A percentile compares a stretch with the other conserved stretches of the same genome.
phyloP scores from a whole-genome alignment of 2,329 filamentous ascomycete species.

The Fonsecaea multimorphosa region DNA sequence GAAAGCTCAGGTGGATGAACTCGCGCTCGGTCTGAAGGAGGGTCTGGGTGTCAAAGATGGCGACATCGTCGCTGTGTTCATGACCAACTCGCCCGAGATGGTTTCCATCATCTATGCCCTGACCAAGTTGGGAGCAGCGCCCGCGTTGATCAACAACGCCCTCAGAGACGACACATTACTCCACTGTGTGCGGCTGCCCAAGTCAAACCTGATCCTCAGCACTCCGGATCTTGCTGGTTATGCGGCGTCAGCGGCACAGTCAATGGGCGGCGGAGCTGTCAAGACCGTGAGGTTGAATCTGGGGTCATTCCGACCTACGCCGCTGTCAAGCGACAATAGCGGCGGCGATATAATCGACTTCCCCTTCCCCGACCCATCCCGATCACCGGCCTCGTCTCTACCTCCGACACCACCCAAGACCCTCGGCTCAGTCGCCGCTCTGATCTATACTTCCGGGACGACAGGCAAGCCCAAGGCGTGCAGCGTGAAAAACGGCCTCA shows the following conservation, averaged over 20 bases:
- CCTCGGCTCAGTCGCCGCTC: slow-evolving; percentile 45
- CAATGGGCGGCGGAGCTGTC: slow-evolving; percentile 37
- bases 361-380: slow-evolving; percentile 28
- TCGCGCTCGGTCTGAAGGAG: slow-evolving; percentile 51
- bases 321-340: slow-evolving; percentile 42
- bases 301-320: slow-evolving; percentile 25
- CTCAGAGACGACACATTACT: slow-evolving; percentile 55
- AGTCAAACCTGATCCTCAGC: slow-evolving; percentile 50
- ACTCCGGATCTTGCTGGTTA: slow-evolving; percentile 51
- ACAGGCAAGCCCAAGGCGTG: slow-evolving; percentile 41
- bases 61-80: slow-evolving; percentile 56
- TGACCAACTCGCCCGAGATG: slow-evolving; percentile 58
- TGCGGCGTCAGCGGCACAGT: slow-evolving; percentile 32
- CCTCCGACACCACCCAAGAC: slow-evolving; percentile 36
- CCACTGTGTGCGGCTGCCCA: slow-evolving; percentile 53
- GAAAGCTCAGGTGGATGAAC: slow-evolving; percentile 49
- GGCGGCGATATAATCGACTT: slow-evolving; percentile 24
- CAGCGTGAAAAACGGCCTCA: slow-evolving; percentile 43
- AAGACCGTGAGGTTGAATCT: slow-evolving; percentile 32
- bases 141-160: slow-evolving; percentile 56
- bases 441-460: slow-evolving; percentile 59
- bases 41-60: slow-evolving; percentile 46
- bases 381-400: slow-evolving; percentile 2
- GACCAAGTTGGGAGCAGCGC: slow-evolving; percentile 54
- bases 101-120: slow-evolving; percentile 53